These are phyloP conservation scores for Podospora tetraspora DNA, from an alignment of 495 filamentous ascomycete genomes.

Conservation along the genomic window DNA sequence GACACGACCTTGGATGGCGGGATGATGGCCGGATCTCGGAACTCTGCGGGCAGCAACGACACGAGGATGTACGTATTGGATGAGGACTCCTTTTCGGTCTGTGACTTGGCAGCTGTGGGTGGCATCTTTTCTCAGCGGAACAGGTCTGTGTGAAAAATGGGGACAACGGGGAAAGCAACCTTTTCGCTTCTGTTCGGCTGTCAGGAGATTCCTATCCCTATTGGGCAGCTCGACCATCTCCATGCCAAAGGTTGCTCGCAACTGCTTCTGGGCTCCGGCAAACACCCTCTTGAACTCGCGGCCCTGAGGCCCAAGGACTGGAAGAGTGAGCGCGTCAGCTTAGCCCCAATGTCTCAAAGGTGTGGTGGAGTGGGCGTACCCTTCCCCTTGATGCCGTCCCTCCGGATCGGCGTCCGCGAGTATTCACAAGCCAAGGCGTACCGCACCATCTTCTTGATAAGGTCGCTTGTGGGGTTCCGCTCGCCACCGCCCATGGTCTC, in stretches of 20 bases:
- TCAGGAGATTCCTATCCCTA: slow-evolving; percentile 80
- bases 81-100: slow-evolving; percentile 38
- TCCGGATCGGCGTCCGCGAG: slow-evolving; percentile 67
- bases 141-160: background rate
- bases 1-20: slow-evolving; percentile 61
- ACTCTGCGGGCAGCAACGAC: slow-evolving; percentile 59
- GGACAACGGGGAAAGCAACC: slow-evolving; percentile 13
- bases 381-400: slow-evolving; percentile 75
- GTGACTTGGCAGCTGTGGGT: slow-evolving; percentile 36
- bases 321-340: slow-evolving; percentile 8
- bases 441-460: slow-evolving; percentile 88
- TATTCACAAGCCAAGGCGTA: slow-evolving; percentile 86
- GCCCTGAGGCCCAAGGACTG: slow-evolving; percentile 49
- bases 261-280: slow-evolving; percentile 57
- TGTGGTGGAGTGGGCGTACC: slow-evolving; percentile 32
- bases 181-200: slow-evolving; percentile 65
- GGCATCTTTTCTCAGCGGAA: background rate
- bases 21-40: slow-evolving; percentile 60
- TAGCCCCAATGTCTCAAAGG: background rate
- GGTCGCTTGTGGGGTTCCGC: slow-evolving; percentile 43
- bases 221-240: slow-evolving; percentile 74
- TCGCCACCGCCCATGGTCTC: slow-evolving; percentile 33
- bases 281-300: slow-evolving; percentile 67
- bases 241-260: slow-evolving; percentile 73
- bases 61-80: slow-evolving; percentile 74